phyloP scores from a whole-genome alignment of 2,329 filamentous ascomycete species.

The Metarhizium robertsii region DNA sequence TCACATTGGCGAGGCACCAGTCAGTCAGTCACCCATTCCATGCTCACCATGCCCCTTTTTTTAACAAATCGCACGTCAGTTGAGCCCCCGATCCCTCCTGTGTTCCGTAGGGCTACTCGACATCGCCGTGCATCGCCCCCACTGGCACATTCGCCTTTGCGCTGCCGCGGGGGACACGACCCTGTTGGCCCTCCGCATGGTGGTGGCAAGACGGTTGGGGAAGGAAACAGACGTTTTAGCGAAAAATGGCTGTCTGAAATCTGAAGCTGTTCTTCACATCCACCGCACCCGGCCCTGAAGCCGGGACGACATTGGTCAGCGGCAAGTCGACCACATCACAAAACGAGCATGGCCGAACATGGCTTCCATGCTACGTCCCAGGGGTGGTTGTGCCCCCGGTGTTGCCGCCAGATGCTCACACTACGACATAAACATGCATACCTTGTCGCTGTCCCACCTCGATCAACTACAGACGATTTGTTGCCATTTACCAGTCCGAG shows the following conservation, averaged over 20 bases:
- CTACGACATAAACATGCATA: background rate
- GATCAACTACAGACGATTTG: background rate
- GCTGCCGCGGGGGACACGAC: background rate
- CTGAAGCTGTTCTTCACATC: background rate
- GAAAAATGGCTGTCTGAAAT: background rate
- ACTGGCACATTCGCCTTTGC: background rate
- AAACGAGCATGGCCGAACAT: background rate
- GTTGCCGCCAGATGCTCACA: slow-evolving; percentile 1
- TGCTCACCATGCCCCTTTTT: too few species aligned
- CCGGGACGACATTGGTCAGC: background rate
- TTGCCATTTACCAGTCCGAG: background rate
- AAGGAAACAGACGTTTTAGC: too few species aligned
- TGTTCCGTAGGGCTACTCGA: background rate
- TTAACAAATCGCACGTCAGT: too few species aligned
- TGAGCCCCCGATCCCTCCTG: too few species aligned
- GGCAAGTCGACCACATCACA: background rate
- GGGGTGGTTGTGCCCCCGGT: background rate
- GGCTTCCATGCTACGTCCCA: background rate
- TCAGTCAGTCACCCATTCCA: too few species aligned
- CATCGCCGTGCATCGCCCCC: background rate
- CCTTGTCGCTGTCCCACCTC: background rate
- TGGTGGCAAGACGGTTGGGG: background rate
- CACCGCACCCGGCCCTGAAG: background rate
- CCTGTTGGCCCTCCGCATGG: background rate
- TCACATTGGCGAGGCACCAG: background rate